Evolutionary conservation across 768 basidiomycete genomes (phyloP), one percentile per base, ranked within the genome.

Genomic region (Kwoniella pini): DNA sequence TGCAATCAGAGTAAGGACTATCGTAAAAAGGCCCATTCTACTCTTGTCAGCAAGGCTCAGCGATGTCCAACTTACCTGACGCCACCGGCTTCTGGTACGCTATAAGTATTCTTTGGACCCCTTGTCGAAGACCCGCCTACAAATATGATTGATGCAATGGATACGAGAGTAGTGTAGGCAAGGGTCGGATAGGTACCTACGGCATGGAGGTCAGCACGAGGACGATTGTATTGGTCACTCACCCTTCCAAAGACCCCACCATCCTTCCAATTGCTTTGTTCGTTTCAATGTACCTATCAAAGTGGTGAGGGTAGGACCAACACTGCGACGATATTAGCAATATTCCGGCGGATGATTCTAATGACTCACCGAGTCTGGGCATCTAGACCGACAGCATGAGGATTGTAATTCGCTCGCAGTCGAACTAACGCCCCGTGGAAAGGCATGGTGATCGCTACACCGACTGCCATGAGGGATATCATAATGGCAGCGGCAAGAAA

Each of bases 221-320:
- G 17, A 3, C 4, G 15, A 12, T 19, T 17, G 17, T 9, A 44
- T n/a, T n/a, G n/a, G n/a, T n/a, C n/a, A 10, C 40, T 31, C 26
- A 76, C 77, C 77, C 56, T 78, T 78, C 60, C 72, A 78, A 6
- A 78, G 60, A 7, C 77, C 77, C 45, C 65, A 70, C 73, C 73
- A 76, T 7, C 77, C 77, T 64, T 78, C 77, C 11, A 78, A 65
- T 45, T 69, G 67, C 52, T 77, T 78, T 4, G 74, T 77, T 17
- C 77, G 64, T 45, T 65, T 63, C 30, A 78, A 44, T 4, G 75
- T 77, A 4, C 69, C 73, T 15, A 73, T 46, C 4, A 78, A 54
- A 4, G 72, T 73, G 11, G 63, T 65, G n/a, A 78, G 56, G 1
- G 75, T 77, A 2, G 77, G 77, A 46, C 77, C 77, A 46, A 77